Conservation (phyloP, 164 flowering plant species). For the Piper betle region DNA sequence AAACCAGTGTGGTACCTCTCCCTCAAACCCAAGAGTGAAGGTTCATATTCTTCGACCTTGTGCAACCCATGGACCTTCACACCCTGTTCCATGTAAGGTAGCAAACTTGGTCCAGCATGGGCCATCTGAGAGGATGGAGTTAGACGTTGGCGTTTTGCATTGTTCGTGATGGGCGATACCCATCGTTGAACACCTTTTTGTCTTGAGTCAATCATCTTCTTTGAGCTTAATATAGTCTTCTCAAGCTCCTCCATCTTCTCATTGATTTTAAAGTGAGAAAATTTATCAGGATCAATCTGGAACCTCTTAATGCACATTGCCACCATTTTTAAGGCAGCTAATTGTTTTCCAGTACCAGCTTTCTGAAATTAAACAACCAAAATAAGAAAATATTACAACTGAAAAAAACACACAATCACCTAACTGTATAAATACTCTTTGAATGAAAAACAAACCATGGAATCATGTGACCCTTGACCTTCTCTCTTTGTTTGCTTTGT, state of each 20-base stretch:
- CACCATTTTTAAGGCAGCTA: slow-evolving; percentile 28
- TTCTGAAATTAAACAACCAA: slow-evolving; percentile 17
- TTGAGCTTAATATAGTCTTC: slow-evolving; percentile 20
- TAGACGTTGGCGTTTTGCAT: slow-evolving; percentile 17
- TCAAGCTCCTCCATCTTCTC: slow-evolving; percentile 27
- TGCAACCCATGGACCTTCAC: slow-evolving; percentile 2
- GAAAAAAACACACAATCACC: not conserved
- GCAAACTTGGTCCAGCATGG: not conserved
- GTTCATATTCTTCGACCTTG: slow-evolving; percentile 7
- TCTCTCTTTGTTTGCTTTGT: slow-evolving; percentile 18
- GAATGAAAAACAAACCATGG: slow-evolving; percentile 16
- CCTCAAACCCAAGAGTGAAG: slow-evolving; percentile 9
- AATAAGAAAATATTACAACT: not conserved
- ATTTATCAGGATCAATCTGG: slow-evolving; percentile 23
- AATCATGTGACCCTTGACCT: slow-evolving; percentile 12
- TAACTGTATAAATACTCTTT: not conserved
- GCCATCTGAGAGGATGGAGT: slow-evolving; percentile 1
- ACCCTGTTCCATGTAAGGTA: slow-evolving; percentile 12
- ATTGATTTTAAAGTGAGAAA: slow-evolving; percentile 22
- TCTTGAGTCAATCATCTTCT: slow-evolving; percentile 17
- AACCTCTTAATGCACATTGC: slow-evolving; percentile 25
- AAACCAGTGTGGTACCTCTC: slow-evolving; percentile 11
- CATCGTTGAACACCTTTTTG: slow-evolving; percentile 25
- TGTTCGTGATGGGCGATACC: slow-evolving; percentile 9
- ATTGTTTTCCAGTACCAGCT: slow-evolving; percentile 25